phyloP scores from a whole-genome alignment of 2,329 filamentous ascomycete species.

The Leptographium flavum region DNA sequence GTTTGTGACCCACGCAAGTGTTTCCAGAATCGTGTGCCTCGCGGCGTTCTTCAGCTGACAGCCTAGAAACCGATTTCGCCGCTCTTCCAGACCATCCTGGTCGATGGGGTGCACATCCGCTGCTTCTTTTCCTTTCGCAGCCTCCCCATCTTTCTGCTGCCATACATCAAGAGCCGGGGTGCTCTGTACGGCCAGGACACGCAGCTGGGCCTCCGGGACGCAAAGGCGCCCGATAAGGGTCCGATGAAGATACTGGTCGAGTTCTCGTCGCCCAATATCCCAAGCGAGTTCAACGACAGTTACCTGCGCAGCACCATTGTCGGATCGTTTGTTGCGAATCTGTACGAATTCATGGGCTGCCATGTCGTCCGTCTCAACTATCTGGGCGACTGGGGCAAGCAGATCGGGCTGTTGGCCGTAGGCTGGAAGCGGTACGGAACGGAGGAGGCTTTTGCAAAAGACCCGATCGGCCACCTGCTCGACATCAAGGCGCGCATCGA shows the following conservation, averaged over 20 bases:
- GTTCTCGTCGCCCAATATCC: slow-evolving; percentile 65
- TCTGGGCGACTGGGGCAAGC: slow-evolving; percentile 67
- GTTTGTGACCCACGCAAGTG: not conserved
- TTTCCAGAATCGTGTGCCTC: too few relatives aligned
- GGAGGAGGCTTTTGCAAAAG: slow-evolving; percentile 36
- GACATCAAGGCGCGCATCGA: slow-evolving; percentile 60
- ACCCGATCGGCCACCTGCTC: slow-evolving; percentile 59
- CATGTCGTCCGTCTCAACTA: slow-evolving; percentile 61
- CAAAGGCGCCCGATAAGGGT: slow-evolving; percentile 20
- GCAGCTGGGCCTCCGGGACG: slow-evolving; percentile 41
- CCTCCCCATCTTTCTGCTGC: slow-evolving; percentile 41
- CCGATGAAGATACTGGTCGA: slow-evolving; percentile 47
- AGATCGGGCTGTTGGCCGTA: slow-evolving; percentile 51
- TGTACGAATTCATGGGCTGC: slow-evolving; percentile 56
- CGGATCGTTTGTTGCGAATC: slow-evolving; percentile 55
- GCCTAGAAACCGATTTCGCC: slow-evolving; percentile 1
- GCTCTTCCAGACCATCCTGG: slow-evolving; percentile 33
- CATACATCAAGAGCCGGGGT: slow-evolving; percentile 42
- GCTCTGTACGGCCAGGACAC: slow-evolving; percentile 45
- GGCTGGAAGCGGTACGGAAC: slow-evolving; percentile 58
- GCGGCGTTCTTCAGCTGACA: too few relatives aligned
- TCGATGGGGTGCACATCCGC: slow-evolving; percentile 44
- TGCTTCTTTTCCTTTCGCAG: slow-evolving; percentile 50
- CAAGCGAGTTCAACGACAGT: slow-evolving; percentile 58
- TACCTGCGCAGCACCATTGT: slow-evolving; percentile 68